These are phyloP conservation scores for Brassica napus DNA, from an alignment of 345 rosid genomes.

Conservation along the genomic window DNA sequence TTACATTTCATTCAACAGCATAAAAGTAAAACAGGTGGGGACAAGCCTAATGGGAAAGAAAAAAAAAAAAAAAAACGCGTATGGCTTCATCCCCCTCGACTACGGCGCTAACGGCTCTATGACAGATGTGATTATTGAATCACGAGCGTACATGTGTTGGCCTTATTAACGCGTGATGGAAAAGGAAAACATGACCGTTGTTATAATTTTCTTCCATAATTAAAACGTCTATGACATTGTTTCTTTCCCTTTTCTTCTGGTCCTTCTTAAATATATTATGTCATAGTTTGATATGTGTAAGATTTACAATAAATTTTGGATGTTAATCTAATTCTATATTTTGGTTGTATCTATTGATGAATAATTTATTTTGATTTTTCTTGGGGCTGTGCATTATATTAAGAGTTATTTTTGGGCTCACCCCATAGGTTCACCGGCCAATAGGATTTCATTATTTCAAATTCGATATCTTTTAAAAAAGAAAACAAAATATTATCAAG, in stretches of 20 bases:
- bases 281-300: neutral
- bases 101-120: slow-evolving; percentile 44
- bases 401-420: too few species aligned
- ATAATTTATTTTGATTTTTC: too few species aligned
- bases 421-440: too few species aligned
- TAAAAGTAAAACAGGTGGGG: slow-evolving; percentile 1
- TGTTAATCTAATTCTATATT: neutral
- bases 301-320: neutral
- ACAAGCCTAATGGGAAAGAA: slow-evolving; percentile 12
- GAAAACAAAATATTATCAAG: too few species aligned
- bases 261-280: neutral
- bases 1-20: neutral
- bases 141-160: slow-evolving; percentile 24
- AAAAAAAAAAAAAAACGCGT: slow-evolving; percentile 24
- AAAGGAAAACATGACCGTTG: slow-evolving; percentile 32
- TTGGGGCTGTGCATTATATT: too few species aligned
- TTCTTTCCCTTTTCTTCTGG: neutral
- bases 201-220: neutral
- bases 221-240: slow-evolving; percentile 10
- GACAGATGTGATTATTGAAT: slow-evolving; percentile 15
- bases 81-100: slow-evolving; percentile 31
- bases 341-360: neutral
- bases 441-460: too few species aligned
- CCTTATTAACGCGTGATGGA: slow-evolving; percentile 19
- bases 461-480: too few species aligned